Evolutionary conservation across 495 filamentous ascomycete species (phyloP), one percentile per base, ranked within the genome.

Genomic region (Lasiosphaeria miniovina): DNA sequence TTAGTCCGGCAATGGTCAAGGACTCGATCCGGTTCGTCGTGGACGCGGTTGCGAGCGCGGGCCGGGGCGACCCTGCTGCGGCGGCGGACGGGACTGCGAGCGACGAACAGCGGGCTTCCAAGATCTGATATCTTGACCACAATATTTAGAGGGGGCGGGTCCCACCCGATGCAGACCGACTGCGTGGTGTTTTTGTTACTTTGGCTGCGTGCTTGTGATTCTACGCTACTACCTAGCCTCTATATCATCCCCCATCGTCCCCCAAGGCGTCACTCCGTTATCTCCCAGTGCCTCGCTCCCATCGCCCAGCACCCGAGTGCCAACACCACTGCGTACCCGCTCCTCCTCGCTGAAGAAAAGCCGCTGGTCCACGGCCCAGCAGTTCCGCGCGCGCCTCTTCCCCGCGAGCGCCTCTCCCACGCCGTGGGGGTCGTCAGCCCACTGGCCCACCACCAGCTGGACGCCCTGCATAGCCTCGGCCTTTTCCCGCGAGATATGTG

Each of bases 21-120:
- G 89, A 91, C 69, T 83, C 89, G 8, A 76, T 86, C 54, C 74
- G 78, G 24, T 92, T 91, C 65, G 75, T 93, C 33, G 72, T 79
- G 31, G 79, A 84, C 52, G 82, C 75, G 7, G 67, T 83, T 15
- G 70, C 61, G 32, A 61, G 68, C 10, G 62, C 58, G 6, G 11
- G 36, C 38, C 12, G 51, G n/a, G 54, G 14, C 10, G 43, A 33
- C 32, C 11, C 51, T 49, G 48, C 11, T 49, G 48, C 48, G 8
- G 69, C 71, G 36, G 52, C 24, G 24, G 24, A 51, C 31, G 43
- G 46, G 17, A 55, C 54, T n/a, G 35, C 43, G 15, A 33, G 33
- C 8, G 54, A 55, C 9, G 54, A 57, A 15, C 49, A 46, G 55
- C 56, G 55, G 15, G 34, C 49, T 8, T 58, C 67, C 1, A 71